phyloP scores from a whole-genome alignment of 441 rosid species.

The Sinapis alba region DNA sequence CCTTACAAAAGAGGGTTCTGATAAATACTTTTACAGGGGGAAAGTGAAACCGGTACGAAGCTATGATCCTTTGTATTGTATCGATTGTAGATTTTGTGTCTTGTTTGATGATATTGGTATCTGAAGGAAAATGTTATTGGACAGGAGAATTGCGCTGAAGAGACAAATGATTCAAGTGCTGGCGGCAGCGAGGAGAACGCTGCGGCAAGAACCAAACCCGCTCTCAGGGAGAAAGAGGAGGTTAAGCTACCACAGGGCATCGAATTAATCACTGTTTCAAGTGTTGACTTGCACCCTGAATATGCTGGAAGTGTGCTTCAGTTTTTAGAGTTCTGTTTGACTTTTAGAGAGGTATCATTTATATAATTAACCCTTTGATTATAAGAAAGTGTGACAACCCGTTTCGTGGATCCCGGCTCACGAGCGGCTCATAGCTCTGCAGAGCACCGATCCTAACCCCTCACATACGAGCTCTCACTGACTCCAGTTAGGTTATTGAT shows the following conservation, averaged over 20 bases:
- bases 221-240: slow-evolving; percentile 31
- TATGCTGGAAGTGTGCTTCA: slow-evolving; percentile 53
- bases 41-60: neutral
- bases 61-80: neutral
- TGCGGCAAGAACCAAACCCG: neutral
- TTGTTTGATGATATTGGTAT: neutral
- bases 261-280: slow-evolving; percentile 34
- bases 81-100: neutral
- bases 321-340: slow-evolving; percentile 56
- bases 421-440: too few species aligned
- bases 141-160: neutral
- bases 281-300: slow-evolving; percentile 44
- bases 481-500: too few species aligned
- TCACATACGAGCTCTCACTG: too few species aligned
- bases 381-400: too few species aligned
- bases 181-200: neutral
- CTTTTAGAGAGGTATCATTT: slow-evolving; percentile 52
- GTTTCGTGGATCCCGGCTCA: too few species aligned
- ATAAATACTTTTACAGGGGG: neutral
- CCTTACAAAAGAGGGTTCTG: neutral
- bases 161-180: neutral
- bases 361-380: neutral
- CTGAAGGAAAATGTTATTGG: neutral
- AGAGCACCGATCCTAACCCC: too few species aligned
- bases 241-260: slow-evolving; percentile 47